Conservation (phyloP, 305 asterid species). For the Ruellia speciosa region DNA sequence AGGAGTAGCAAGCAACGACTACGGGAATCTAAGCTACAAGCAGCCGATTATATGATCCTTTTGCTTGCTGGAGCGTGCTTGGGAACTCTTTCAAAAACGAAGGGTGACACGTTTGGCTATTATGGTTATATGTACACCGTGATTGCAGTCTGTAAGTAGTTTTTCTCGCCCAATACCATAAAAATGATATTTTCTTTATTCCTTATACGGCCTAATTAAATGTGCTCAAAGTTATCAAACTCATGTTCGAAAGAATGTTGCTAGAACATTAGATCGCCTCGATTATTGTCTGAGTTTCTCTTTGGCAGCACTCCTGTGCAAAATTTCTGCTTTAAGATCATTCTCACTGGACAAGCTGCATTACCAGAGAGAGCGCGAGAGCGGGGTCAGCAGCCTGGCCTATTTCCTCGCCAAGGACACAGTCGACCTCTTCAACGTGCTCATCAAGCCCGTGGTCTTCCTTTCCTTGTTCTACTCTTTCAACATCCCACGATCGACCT, state of each 20-base stretch:
- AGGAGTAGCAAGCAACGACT: conserved; percentile 79
- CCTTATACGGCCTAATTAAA: too few species aligned
- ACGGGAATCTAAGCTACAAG: conserved; percentile 88
- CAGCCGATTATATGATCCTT: conserved; percentile 87
- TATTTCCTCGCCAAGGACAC: conserved; percentile 89
- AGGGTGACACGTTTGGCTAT: conserved; percentile 87
- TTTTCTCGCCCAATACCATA: background rate
- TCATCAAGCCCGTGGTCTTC: conserved; percentile 86
- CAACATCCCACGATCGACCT: conserved; percentile 84
- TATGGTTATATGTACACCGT: conserved; percentile 80
- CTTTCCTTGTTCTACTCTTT: conserved; percentile 89
- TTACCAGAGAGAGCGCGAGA: conserved; percentile 63
- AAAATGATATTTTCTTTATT: too few species aligned
- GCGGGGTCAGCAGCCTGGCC: conserved; percentile 93
- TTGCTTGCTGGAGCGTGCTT: conserved; percentile 94
- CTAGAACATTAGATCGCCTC: background rate
- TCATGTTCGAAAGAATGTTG: background rate
- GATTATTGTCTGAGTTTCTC: background rate
- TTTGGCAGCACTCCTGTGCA: conserved; percentile 78
- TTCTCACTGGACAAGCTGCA: conserved; percentile 76
- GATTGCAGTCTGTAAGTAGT: conserved; percentile 88
- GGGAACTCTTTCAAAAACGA: conserved; percentile 77
- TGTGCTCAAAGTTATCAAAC: background rate
- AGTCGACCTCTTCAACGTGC: conserved; percentile 69
- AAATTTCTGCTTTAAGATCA: conserved; percentile 85